A percentile compares a stretch with the other conserved stretches of the same genome.
Evolutionary conservation across 2,329 filamentous ascomycete species (phyloP).

Genomic region (Penicillium janthinellum): DNA sequence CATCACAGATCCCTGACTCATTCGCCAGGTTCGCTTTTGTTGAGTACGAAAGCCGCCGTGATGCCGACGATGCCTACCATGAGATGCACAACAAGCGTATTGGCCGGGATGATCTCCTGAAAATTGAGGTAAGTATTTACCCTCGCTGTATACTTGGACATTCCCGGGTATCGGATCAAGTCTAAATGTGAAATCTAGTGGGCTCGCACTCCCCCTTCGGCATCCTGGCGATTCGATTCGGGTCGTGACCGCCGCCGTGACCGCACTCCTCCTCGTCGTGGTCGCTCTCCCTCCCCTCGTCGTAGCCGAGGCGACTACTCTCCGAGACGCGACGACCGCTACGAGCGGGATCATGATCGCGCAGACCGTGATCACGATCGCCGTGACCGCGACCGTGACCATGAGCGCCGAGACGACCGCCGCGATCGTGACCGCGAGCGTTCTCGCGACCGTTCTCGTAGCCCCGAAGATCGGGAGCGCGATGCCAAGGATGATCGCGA

Average conservation of each 20-base stretch:
- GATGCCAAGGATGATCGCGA: slow-evolving; percentile 26
- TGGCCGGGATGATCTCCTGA: slow-evolving; percentile 89
- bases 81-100: slow-evolving; percentile 99
- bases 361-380: slow-evolving; percentile 71
- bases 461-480: slow-evolving; percentile 28
- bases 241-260: slow-evolving; percentile 66
- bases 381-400: slow-evolving; percentile 48
- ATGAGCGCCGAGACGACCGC: slow-evolving; percentile 49
- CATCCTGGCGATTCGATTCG: slow-evolving; percentile 97
- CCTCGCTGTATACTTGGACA: background rate
- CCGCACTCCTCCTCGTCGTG: slow-evolving; percentile 76
- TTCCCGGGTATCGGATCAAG: background rate
- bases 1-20: slow-evolving; percentile 4
- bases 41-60: slow-evolving; percentile 96
- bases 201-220: slow-evolving; percentile 96
- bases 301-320: slow-evolving; percentile 71
- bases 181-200: slow-evolving; percentile 62
- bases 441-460: slow-evolving; percentile 29
- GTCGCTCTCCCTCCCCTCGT: slow-evolving; percentile 61
- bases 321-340: slow-evolving; percentile 84
- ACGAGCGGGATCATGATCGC: slow-evolving; percentile 74
- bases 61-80: slow-evolving; percentile 98
- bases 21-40: slow-evolving; percentile 84
- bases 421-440: slow-evolving; percentile 51
- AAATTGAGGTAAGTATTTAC: slow-evolving; percentile 82